phyloP scores from a whole-genome alignment of 495 filamentous ascomycete species.

The Paragyromitra xinjiangensis region DNA sequence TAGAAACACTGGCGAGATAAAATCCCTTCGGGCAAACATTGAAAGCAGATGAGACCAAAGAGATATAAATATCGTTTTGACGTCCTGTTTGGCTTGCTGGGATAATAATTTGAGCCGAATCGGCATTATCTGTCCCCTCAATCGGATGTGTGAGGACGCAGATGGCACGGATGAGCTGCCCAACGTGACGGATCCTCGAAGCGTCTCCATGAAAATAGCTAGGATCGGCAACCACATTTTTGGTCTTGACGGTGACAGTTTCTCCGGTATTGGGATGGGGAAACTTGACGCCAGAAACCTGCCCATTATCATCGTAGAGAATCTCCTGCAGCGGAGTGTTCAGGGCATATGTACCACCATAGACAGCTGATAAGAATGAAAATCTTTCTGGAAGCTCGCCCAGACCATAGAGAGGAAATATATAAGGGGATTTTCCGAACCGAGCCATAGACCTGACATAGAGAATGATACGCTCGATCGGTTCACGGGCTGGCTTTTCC shows the following conservation, averaged over 20 bases:
- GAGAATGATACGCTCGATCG: constrained; percentile 89
- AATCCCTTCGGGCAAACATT: constrained; percentile 99
- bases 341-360: constrained; percentile 98
- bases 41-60: constrained; percentile 92
- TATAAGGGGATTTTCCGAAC: constrained; percentile 98
- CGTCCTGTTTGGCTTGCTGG: constrained; percentile 95
- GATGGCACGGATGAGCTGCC: constrained; percentile 92
- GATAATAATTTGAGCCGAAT: constrained; percentile 96
- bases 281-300: constrained; percentile 86
- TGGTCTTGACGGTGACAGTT: constrained; percentile 92
- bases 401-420: constrained; percentile 97
- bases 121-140: constrained; percentile 79
- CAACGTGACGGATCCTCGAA: constrained; percentile 79
- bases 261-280: constrained; percentile 85
- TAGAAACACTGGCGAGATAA: constrained; percentile 98
- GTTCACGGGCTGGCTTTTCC: constrained; percentile 76
- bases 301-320: constrained; percentile 77
- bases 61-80: constrained; percentile 98
- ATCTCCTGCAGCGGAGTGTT: constrained; percentile 94
- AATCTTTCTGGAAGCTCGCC: constrained; percentile 98
- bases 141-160: constrained; percentile 98
- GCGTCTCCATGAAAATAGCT: constrained; percentile 82
- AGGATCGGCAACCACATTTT: constrained; percentile 94
- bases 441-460: constrained; percentile 98
- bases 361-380: constrained; percentile 95